phyloP scores from a whole-genome alignment of 2,329 filamentous ascomycete species.

The Colletotrichum destructivum region DNA sequence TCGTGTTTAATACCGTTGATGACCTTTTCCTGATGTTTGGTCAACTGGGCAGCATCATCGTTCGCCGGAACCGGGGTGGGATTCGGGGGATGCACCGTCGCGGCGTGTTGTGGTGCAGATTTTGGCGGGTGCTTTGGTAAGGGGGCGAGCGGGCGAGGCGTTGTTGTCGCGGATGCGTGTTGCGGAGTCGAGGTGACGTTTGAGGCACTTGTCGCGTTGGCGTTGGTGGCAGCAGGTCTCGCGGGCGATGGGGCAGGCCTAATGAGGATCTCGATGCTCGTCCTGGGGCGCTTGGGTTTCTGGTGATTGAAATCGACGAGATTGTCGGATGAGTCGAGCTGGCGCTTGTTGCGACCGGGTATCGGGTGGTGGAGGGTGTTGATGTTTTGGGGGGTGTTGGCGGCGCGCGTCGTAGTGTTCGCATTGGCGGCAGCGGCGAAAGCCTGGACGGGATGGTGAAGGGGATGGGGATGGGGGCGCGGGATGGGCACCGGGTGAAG shows the following conservation, averaged over 20 bases:
- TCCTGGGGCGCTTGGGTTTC: conserved; percentile 65
- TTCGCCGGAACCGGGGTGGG: conserved; percentile 43
- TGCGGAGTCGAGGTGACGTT: conserved; percentile 37
- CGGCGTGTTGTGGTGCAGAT: conserved; percentile 32
- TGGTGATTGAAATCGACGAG: conserved; percentile 60
- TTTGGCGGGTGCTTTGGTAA: conserved; percentile 28
- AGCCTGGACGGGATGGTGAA: conserved; percentile 43
- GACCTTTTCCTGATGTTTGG: conserved; percentile 71
- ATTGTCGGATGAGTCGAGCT: conserved; percentile 58
- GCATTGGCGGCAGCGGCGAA: conserved; percentile 47
- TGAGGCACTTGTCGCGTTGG: conserved; percentile 31
- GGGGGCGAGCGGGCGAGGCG: conserved; percentile 25
- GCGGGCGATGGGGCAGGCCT: conserved; percentile 45
- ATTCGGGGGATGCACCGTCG: conserved; percentile 43
- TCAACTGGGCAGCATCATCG: conserved; percentile 50
- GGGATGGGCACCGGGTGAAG: conserved; percentile 44
- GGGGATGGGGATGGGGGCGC: conserved; percentile 45
- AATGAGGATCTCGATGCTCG: conserved; percentile 67
- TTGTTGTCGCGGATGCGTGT: conserved; percentile 40
- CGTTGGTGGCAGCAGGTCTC: conserved; percentile 43
- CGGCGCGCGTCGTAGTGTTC: conserved; percentile 49
- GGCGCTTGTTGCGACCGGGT: conserved; percentile 63
- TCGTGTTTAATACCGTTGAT: conserved; percentile 75
- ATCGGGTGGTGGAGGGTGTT: conserved; percentile 52
- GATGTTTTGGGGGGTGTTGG: conserved; percentile 50